Conservation (phyloP, 768 basidiomycete genomes). For the Crucibulum laeve region DNA sequence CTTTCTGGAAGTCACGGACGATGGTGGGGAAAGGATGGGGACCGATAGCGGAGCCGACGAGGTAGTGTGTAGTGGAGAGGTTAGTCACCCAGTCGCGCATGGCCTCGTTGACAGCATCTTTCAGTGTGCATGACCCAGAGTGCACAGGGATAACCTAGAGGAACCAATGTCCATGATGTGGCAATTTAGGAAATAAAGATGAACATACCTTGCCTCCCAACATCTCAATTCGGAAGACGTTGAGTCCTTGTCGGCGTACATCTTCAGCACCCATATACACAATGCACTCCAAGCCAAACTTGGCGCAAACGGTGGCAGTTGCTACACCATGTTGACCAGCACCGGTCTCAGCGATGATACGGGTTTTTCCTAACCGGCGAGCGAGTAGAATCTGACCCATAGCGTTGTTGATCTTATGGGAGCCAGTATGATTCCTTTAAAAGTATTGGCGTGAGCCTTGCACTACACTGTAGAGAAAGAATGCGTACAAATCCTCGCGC, state of each 20-base stretch:
- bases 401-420: conserved; percentile 99
- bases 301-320: conserved; percentile 96
- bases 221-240: conserved; percentile 98
- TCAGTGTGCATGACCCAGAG: conserved; percentile 91
- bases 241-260: conserved; percentile 91
- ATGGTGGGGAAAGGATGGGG: conserved; percentile 99
- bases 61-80: conserved; percentile 89
- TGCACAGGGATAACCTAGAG: conserved; percentile 85
- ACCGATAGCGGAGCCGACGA: conserved; percentile 95
- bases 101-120: conserved; percentile 98
- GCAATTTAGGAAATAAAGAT: background rate
- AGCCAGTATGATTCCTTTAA: conserved; percentile 93
- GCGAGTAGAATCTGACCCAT: conserved; percentile 97
- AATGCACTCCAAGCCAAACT: conserved; percentile 92
- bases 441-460: conserved; percentile 7
- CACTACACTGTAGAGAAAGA: background rate
- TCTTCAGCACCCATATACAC: conserved; percentile 99
- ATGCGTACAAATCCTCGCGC: conserved; percentile 79
- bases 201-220: conserved; percentile 79
- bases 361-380: conserved; percentile 88
- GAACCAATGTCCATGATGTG: background rate
- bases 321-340: conserved; percentile 99
- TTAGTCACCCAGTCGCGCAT: conserved; percentile 99
- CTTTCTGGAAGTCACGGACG: conserved; percentile 95
- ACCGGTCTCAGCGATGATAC: conserved; percentile 98